These are phyloP conservation scores for Butyriboletus loyo DNA, from an alignment of 768 basidiomycete genomes.

Conservation along the genomic window DNA sequence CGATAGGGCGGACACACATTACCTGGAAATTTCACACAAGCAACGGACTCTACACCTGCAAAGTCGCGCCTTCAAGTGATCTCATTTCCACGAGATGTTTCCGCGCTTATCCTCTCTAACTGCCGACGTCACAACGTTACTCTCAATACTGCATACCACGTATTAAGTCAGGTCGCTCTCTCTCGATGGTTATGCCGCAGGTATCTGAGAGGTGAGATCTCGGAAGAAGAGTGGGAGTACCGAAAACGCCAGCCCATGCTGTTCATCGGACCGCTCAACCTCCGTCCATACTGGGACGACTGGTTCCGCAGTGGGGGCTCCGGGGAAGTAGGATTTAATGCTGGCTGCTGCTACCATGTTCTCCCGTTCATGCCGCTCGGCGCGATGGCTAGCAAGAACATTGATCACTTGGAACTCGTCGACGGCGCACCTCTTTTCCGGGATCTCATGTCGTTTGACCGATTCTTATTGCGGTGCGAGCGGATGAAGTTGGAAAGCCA, in stretches of 20 bases:
- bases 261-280: conserved; percentile 46
- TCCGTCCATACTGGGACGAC: conserved; percentile 31
- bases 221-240: conserved; percentile 49
- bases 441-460: conserved; percentile 31
- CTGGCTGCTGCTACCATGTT: conserved; percentile 38
- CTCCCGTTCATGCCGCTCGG: neutral
- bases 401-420: neutral
- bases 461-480: neutral
- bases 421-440: conserved; percentile 37
- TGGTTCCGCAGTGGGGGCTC: conserved; percentile 47
- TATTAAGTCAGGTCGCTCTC: conserved; percentile 34
- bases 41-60: neutral
- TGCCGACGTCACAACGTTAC: conserved; percentile 45
- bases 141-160: conserved; percentile 47
- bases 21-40: neutral
- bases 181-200: conserved; percentile 46
- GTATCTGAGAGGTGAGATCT: conserved; percentile 46
- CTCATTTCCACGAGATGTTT: conserved; percentile 10
- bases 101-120: conserved; percentile 30
- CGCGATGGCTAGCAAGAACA: neutral
- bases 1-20: neutral
- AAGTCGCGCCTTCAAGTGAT: neutral
- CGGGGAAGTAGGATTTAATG: conserved; percentile 25
- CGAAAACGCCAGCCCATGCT: conserved; percentile 49
- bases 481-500: neutral